phyloP scores from a whole-genome alignment of 768 basidiomycete species.

The Floccularia luteovirens region DNA sequence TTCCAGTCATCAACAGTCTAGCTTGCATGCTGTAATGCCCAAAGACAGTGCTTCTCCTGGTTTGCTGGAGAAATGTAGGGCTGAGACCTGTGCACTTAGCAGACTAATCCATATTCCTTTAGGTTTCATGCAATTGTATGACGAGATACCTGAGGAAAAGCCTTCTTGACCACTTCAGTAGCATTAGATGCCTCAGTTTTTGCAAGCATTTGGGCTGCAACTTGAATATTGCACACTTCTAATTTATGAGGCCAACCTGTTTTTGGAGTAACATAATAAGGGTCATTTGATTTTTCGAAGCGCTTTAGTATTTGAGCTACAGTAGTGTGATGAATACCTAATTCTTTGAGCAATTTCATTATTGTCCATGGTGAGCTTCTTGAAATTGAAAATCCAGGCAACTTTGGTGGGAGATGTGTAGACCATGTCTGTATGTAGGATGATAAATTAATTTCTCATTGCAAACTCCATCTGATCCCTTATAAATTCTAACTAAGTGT shows the following conservation, averaged over 20 bases:
- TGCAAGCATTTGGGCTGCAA: not conserved
- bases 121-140: not conserved
- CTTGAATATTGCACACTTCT: not conserved
- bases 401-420: not conserved
- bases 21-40: slow-evolving; percentile 7
- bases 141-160: not conserved
- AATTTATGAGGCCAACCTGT: not conserved
- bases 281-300: not conserved
- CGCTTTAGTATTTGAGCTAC: not conserved
- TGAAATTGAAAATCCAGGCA: not conserved
- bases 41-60: not conserved
- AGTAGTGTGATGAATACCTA: not conserved
- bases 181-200: not conserved
- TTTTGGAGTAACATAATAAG: not conserved
- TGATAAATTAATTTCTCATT: no score
- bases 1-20: slow-evolving; percentile 19
- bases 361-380: not conserved
- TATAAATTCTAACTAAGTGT: no score
- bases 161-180: not conserved
- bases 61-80: slow-evolving; percentile 3
- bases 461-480: no score
- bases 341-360: not conserved
- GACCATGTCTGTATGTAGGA: no score
- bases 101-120: slow-evolving; percentile 1
- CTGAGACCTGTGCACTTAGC: slow-evolving; percentile 4